A percentile compares a stretch with the other conserved stretches of the same genome.
These are phyloP conservation scores for Pseudoperonospora humuli DNA, from an alignment of 352 stramenopile species.

Conservation along the genomic window DNA sequence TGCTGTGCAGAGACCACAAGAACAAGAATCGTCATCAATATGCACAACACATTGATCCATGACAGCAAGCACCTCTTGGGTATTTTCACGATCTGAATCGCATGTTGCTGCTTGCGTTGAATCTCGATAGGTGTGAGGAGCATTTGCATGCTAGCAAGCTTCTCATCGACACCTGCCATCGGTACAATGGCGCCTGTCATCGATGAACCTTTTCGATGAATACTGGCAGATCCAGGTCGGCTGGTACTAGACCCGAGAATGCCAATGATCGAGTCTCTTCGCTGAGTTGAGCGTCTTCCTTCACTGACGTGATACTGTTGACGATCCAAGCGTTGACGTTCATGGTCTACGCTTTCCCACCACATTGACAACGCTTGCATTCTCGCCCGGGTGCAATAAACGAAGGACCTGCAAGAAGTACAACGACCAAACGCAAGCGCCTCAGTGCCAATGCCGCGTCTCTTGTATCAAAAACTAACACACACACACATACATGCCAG, in stretches of 20 bases:
- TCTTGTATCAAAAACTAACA: background rate
- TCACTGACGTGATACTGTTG: too few species aligned
- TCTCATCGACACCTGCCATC: conserved; percentile 51
- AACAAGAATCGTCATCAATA: too few species aligned
- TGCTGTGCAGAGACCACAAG: conserved; percentile 16
- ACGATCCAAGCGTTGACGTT: conserved; percentile 54
- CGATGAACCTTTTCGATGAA: too few species aligned
- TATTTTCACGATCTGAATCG: conserved; percentile 58
- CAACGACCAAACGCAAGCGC: too few species aligned
- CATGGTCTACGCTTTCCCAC: conserved; percentile 58
- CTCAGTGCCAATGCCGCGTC: too few species aligned
- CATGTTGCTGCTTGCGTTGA: conserved; percentile 54
- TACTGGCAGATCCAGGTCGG: too few species aligned
- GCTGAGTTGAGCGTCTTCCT: too few species aligned
- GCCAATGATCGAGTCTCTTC: too few species aligned
- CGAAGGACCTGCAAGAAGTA: conserved; percentile 36
- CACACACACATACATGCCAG: conserved; percentile 22
- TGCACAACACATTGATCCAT: too few species aligned
- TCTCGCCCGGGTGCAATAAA: conserved; percentile 47
- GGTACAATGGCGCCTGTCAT: conserved; percentile 26
- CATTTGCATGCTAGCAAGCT: conserved; percentile 64
- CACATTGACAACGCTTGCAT: conserved; percentile 44
- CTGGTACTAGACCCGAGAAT: too few species aligned
- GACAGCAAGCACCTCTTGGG: conserved; percentile 49
- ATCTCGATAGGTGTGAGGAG: conserved; percentile 74